Evolutionary conservation across 2,329 filamentous ascomycete genomes (phyloP), one percentile per base, ranked within the genome.

Genomic region (Penicillium glabrum): DNA sequence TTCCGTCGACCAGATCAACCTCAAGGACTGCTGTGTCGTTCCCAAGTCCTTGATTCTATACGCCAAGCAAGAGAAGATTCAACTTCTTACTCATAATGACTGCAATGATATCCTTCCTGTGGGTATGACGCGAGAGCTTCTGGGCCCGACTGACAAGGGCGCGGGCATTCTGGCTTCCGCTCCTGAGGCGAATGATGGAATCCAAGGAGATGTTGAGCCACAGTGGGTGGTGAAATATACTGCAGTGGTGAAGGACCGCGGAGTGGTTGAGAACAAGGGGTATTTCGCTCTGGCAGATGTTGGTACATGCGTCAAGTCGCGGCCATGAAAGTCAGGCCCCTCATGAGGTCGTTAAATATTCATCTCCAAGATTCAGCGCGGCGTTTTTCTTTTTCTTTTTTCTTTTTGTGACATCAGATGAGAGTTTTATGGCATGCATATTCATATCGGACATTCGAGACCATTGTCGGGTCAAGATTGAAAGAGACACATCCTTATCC

Each of bases 211-310:
- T 62, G 83, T 98, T 48, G 84, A 86, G 57, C 93, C 95, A 27
- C 87, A 93, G 72, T 99, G 95, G 93, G 95, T 98, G 27, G 89
- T 93, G 64, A 96, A 98, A 73, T 99, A 99, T 73, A 97, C 93
- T 37, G 95, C 95, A 1, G 93, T 98, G 57, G 91, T 98, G 41
- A 89, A 90, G 73, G 89, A 98, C 72, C 83, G 95, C 53, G 95
- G 95, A 14, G 95, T 99, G 9, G 93, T 99, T 63, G 95, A 99
- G 80, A 96, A 95, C 72, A 99, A 98, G 80, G 95, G 95, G 8
- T 98, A 97, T 75, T 97, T 97, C 79, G 93, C 93, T 1, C 86
- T 87, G 21, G 93, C 93, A 3, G 88, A 91, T 70, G 75, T 95
- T 62, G 78, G 79, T 46, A 79, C 80, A 54, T 78, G 76, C 62